These are phyloP conservation scores for Neurospora terricola DNA, from an alignment of 495 filamentous ascomycete genomes.

Conservation along the genomic window DNA sequence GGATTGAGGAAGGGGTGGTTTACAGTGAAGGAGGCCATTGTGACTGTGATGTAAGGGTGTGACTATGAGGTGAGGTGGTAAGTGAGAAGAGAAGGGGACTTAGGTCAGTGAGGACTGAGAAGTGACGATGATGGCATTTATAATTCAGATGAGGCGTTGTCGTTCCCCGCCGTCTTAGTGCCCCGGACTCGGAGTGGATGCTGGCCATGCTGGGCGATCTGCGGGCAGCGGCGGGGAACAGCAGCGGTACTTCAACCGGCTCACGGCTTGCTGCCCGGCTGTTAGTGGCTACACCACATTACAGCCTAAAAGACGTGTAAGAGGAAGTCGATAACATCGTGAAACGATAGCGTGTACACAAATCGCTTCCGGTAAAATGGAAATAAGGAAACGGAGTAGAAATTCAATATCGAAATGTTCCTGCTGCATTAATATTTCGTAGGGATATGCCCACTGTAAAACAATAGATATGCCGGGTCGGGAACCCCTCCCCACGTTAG, in stretches of 20 bases:
- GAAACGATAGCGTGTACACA: not conserved
- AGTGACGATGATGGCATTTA: not conserved
- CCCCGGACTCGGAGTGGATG: not conserved
- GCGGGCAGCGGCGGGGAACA: not conserved
- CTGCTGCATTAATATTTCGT: too few species aligned
- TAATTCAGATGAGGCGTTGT: not conserved
- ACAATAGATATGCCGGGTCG: not conserved
- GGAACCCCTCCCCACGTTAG: not conserved
- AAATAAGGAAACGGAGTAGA: not conserved
- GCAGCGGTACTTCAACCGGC: not conserved
- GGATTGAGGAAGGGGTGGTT: too few species aligned
- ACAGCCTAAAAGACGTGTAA: not conserved
- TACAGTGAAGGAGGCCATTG: conserved; percentile 18
- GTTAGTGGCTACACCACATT: not conserved
- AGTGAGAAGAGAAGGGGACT: not conserved
- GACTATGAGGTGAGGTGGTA: not conserved
- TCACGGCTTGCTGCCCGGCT: not conserved
- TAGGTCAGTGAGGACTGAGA: not conserved
- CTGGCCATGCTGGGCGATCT: not conserved
- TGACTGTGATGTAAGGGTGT: too few species aligned
- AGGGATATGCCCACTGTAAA: not conserved
- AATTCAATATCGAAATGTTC: not conserved
- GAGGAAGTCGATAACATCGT: not conserved
- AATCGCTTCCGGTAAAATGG: not conserved
- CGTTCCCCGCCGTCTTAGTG: not conserved